Percentiles rank a stretch among this genome's conserved stretches.
Evolutionary conservation across 371 early-diverging fungal species (phyloP).

Genomic region (Syncephalastrum sp.): DNA sequence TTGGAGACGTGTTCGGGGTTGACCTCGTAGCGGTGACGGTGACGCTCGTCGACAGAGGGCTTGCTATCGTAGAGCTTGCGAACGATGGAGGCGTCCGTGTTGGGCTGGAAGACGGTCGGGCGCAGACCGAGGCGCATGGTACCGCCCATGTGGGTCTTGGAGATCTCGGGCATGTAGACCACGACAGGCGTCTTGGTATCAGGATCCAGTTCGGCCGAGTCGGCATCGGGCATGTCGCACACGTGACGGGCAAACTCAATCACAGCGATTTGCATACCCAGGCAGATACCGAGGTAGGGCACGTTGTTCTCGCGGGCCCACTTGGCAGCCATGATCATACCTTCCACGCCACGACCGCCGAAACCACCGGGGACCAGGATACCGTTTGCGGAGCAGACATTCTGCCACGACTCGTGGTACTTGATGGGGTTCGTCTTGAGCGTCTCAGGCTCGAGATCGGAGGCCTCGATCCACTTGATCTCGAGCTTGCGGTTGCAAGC

Average conservation of each 20-base stretch:
- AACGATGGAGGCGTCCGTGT: constrained; percentile 50
- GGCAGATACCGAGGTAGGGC: constrained; percentile 98
- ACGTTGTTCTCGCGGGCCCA: constrained; percentile 98
- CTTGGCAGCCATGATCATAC: constrained; percentile 93
- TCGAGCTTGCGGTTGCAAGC: constrained; percentile 78
- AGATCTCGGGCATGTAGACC: constrained; percentile 95
- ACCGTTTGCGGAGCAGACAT: constrained; percentile 85
- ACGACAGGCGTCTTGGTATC: constrained; percentile 76
- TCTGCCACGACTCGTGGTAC: constrained; percentile 94
- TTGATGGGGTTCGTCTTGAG: constrained; percentile 77
- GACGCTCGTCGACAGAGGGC: constrained; percentile 84
- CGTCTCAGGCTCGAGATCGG: constrained; percentile 80
- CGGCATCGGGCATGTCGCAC: constrained; percentile 78
- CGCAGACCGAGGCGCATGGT: constrained; percentile 96
- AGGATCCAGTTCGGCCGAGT: constrained; percentile 85
- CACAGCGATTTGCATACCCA: constrained; percentile 98
- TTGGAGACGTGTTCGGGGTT: constrained; percentile 80
- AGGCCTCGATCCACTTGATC: constrained; percentile 94
- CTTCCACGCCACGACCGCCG: constrained; percentile 96
- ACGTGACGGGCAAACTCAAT: constrained; percentile 98
- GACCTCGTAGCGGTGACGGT: constrained; percentile 99
- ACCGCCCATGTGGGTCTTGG: constrained; percentile 92
- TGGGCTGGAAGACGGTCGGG: constrained; percentile 79
- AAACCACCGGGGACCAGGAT: constrained; percentile 99
- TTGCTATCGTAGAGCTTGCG: constrained; percentile 73